These are phyloP conservation scores for Trichophaea hybrida DNA, from an alignment of 2,329 filamentous ascomycete genomes.

Conservation along the genomic window DNA sequence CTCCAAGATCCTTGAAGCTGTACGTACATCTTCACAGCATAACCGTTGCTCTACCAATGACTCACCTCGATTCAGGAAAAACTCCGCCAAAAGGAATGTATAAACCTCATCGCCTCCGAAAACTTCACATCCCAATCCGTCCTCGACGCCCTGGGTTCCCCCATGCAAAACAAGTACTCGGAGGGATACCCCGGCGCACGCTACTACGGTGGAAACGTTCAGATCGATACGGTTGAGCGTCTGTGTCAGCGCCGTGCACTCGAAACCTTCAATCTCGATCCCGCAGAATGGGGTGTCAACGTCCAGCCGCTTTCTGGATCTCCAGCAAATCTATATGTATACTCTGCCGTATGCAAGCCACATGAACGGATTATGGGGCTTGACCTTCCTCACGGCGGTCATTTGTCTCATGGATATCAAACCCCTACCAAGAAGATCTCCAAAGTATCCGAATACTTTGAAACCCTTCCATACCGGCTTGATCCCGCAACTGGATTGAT, in stretches of 20 bases:
- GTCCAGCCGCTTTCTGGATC: conserved; percentile 52
- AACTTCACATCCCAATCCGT: conserved; percentile 93
- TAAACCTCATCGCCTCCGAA: conserved; percentile 90
- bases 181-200: conserved; percentile 92
- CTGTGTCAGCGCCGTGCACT: conserved; percentile 83
- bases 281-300: conserved; percentile 90
- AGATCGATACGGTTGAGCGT: conserved; percentile 80
- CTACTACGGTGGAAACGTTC: conserved; percentile 94
- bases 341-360: conserved; percentile 79
- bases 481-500: conserved; percentile 84
- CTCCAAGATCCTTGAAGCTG: conserved; percentile 81
- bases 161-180: conserved; percentile 97
- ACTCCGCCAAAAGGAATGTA: conserved; percentile 89
- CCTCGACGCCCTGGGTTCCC: conserved; percentile 77
- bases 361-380: conserved; percentile 96
- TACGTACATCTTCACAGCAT: conserved; percentile 33
- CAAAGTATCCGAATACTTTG: conserved; percentile 97
- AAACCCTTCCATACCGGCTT: conserved; percentile 88
- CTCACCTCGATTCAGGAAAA: conserved; percentile 55
- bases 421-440: conserved; percentile 90
- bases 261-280: conserved; percentile 68
- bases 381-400: conserved; percentile 89
- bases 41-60: not conserved
- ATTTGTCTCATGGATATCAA: conserved; percentile 94
- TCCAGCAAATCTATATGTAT: conserved; percentile 65